Conservation (phyloP, 768 basidiomycete genomes). For the Collybia mongolica region DNA sequence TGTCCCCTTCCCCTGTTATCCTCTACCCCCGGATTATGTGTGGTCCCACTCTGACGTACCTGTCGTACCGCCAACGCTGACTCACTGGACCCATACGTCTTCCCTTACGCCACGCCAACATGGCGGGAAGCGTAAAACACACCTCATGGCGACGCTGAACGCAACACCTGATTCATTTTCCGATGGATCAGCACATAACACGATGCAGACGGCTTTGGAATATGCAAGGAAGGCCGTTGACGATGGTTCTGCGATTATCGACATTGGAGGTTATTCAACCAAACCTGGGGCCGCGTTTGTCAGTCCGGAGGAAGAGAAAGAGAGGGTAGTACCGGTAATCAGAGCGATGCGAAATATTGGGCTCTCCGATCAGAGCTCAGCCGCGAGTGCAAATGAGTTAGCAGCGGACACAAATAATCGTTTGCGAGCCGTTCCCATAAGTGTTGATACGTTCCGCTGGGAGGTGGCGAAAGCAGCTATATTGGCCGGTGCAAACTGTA, state of each 20-base stretch:
- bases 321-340: constrained; percentile 73
- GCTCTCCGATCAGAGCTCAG: background rate
- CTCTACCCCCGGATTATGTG: constrained; percentile 22
- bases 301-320: constrained; percentile 63
- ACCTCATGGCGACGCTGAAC: constrained; percentile 92
- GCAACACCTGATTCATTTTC: constrained; percentile 96
- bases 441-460: constrained; percentile 88
- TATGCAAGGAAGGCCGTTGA: constrained; percentile 49
- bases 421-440: constrained; percentile 50
- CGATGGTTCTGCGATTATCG: constrained; percentile 74
- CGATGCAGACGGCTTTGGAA: constrained; percentile 48
- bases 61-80: constrained; percentile 44
- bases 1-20: constrained; percentile 68
- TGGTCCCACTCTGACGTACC: constrained; percentile 23
- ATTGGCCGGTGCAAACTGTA: constrained; percentile 82
- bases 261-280: constrained; percentile 94
- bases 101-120: constrained; percentile 10
- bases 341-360: constrained; percentile 35
- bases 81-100: constrained; percentile 44
- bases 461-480: constrained; percentile 76
- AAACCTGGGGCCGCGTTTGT: constrained; percentile 77
- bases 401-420: background rate
- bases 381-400: constrained; percentile 7
- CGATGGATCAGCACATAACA: constrained; percentile 67
- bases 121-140: constrained; percentile 39